Evolutionary conservation across 768 basidiomycete genomes (phyloP), one percentile per base, ranked within the genome.

Genomic region (Tylopilus balloui): DNA sequence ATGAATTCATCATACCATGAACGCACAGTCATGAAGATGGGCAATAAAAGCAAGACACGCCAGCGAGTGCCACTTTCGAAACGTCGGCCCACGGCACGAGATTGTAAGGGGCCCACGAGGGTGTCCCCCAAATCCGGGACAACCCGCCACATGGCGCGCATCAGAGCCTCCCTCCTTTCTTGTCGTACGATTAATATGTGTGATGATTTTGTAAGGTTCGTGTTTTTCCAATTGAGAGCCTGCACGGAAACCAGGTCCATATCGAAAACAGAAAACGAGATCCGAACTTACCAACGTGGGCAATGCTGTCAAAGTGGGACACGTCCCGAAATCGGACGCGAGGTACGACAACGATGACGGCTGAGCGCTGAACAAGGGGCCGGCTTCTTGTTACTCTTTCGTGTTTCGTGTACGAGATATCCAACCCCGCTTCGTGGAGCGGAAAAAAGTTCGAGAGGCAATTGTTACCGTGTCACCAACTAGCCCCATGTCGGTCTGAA

Each of bases 371-470:
- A 35, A 41, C 56, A 47, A 29, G 41, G n/a, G 35, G 38, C 42
- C 44, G 17, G n/a, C n/a, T n/a, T n/a, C n/a, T 45, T 47, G 23
- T 29, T 50, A 20, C 45, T 51, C 49, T 29, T 47, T 48, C 56
- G 44, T 62, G 63, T 59, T 56, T 52, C 42, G 41, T 53, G 57
- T 51, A 37, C 36, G 59, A n/a, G n/a, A 55, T 55, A 37, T 53
- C 48, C 61, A 57, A 55, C 59, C n/a, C 49, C 42, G 47, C 47
- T n/a, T n/a, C 50, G 39, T 54, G 56, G 55, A 61, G 45, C 42
- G 27, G 48, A 50, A 21, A 46, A 42, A 19, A 40, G 23, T 43
- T 44, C n/a, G 36, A 38, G 54, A 53, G 32, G 17, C 25, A 21
- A 46, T 46, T 41, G 36, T 39, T 36, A 40, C 34, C 45, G 36